Evolutionary conservation across 768 basidiomycete species (phyloP).

Genomic region (Pluteus cervinus): DNA sequence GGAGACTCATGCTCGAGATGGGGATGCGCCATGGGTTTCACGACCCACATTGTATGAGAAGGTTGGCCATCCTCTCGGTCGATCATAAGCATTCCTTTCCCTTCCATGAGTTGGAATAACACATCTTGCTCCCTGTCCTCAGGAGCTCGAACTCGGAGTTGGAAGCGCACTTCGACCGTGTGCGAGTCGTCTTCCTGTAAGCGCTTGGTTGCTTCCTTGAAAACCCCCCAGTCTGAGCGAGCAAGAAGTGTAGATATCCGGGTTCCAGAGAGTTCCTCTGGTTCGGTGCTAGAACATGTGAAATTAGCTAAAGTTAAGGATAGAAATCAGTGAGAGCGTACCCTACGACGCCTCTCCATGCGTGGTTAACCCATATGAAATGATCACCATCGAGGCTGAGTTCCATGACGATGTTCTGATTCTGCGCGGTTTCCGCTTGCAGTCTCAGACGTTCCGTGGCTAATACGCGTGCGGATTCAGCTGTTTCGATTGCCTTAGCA

Average conservation of each 20-base stretch:
- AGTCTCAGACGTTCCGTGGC: slow-evolving; percentile 84
- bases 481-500: slow-evolving; percentile 45
- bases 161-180: slow-evolving; percentile 89
- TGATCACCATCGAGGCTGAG: slow-evolving; percentile 91
- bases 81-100: slow-evolving; percentile 97
- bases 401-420: slow-evolving; percentile 94
- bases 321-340: slow-evolving; percentile 29
- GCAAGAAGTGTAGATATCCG: slow-evolving; percentile 80
- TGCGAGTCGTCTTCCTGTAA: slow-evolving; percentile 89
- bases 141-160: slow-evolving; percentile 68
- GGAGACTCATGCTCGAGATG: slow-evolving; percentile 64
- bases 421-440: slow-evolving; percentile 93
- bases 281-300: slow-evolving; percentile 57
- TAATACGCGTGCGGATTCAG: slow-evolving; percentile 76
- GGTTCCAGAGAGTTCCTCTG: slow-evolving; percentile 68
- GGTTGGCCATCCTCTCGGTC: slow-evolving; percentile 84
- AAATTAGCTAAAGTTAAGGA: slow-evolving; percentile 1
- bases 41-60: slow-evolving; percentile 98
- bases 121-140: slow-evolving; percentile 49
- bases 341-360: slow-evolving; percentile 91
- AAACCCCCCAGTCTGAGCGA: slow-evolving; percentile 74
- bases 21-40: slow-evolving; percentile 73
- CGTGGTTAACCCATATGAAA: slow-evolving; percentile 94
- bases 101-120: slow-evolving; percentile 87
- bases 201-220: slow-evolving; percentile 79